Percentiles rank a stretch among this genome's conserved stretches.
Conservation (phyloP, 2,329 filamentous ascomycete species). For the Pseudopyrenochaeta lycopersici region DNA sequence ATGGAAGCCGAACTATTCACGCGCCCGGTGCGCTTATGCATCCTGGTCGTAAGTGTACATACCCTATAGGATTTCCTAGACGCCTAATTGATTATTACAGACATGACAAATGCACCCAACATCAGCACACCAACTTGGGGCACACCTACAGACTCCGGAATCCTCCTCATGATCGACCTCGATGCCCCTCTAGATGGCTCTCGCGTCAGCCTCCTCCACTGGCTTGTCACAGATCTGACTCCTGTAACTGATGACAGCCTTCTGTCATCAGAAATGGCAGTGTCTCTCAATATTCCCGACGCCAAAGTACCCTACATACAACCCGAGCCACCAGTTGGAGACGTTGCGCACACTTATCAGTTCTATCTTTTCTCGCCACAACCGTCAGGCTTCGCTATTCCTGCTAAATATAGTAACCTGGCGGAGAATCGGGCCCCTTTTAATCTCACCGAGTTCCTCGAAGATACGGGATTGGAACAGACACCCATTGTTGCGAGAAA, state of each 20-base stretch:
- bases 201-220: slow-evolving; percentile 41
- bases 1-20: slow-evolving; percentile 14
- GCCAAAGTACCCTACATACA: slow-evolving; percentile 28
- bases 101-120: slow-evolving; percentile 33
- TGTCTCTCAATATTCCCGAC: slow-evolving; percentile 9
- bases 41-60: slow-evolving; percentile 13
- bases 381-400: slow-evolving; percentile 33
- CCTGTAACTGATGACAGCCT: slow-evolving; percentile 8
- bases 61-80: not conserved
- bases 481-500: slow-evolving; percentile 47
- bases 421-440: slow-evolving; percentile 41
- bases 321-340: slow-evolving; percentile 38
- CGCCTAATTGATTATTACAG: slow-evolving; percentile 13
- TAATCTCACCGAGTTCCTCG: slow-evolving; percentile 34
- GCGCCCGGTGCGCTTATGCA: slow-evolving; percentile 22
- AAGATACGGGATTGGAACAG: slow-evolving; percentile 36
- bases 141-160: slow-evolving; percentile 9
- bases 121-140: slow-evolving; percentile 31
- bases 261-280: slow-evolving; percentile 11
- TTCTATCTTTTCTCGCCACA: slow-evolving; percentile 37
- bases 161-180: slow-evolving; percentile 41
- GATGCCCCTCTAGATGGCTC: slow-evolving; percentile 40
- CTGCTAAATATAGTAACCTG: slow-evolving; percentile 35
- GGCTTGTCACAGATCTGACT: slow-evolving; percentile 38
- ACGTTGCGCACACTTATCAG: slow-evolving; percentile 40